Percentiles rank a stretch among this genome's conserved stretches.
phyloP scores from a whole-genome alignment of 768 basidiomycete genomes.

The Coprinopsis sp. region DNA sequence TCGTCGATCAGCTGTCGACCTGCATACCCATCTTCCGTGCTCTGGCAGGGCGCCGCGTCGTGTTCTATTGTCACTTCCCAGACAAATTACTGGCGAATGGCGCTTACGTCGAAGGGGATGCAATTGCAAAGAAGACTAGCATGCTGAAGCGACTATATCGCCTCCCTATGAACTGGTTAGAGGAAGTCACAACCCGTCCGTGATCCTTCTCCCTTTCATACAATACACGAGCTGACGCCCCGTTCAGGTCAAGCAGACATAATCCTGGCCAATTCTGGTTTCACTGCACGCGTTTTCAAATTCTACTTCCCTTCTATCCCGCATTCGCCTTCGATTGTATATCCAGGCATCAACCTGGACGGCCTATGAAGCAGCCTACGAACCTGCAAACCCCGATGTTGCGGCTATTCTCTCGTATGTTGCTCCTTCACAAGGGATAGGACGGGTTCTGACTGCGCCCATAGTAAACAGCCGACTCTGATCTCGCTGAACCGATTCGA shows the following conservation, averaged over 20 bases:
- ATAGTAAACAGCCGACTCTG: conserved; percentile 63
- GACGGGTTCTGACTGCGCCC: conserved; percentile 4
- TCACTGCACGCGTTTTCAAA: conserved; percentile 79
- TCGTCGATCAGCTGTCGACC: conserved; percentile 94
- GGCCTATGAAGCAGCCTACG: conserved; percentile 56
- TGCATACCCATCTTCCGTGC: conserved; percentile 78
- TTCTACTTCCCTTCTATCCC: conserved; percentile 68
- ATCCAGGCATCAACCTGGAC: conserved; percentile 86
- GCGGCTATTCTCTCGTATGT: conserved; percentile 53
- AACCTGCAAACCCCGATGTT: conserved; percentile 47
- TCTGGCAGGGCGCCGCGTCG: conserved; percentile 68
- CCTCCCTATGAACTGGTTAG: conserved; percentile 83
- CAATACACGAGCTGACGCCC: not conserved
- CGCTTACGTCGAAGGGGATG: conserved; percentile 53
- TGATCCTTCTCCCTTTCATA: conserved; percentile 6
- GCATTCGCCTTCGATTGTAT: conserved; percentile 71
- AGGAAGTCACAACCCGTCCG: conserved; percentile 86
- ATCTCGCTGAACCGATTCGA: conserved; percentile 94
- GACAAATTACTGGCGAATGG: conserved; percentile 87
- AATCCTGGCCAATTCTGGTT: conserved; percentile 87
- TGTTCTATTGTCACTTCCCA: conserved; percentile 98
- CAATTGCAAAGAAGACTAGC: conserved; percentile 35
- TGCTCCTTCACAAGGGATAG: not conserved
- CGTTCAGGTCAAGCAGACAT: conserved; percentile 78
- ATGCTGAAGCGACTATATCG: conserved; percentile 76